These are phyloP conservation scores for Penicillium sp. DNA, from an alignment of 2,329 filamentous ascomycete genomes.

Conservation along the genomic window DNA sequence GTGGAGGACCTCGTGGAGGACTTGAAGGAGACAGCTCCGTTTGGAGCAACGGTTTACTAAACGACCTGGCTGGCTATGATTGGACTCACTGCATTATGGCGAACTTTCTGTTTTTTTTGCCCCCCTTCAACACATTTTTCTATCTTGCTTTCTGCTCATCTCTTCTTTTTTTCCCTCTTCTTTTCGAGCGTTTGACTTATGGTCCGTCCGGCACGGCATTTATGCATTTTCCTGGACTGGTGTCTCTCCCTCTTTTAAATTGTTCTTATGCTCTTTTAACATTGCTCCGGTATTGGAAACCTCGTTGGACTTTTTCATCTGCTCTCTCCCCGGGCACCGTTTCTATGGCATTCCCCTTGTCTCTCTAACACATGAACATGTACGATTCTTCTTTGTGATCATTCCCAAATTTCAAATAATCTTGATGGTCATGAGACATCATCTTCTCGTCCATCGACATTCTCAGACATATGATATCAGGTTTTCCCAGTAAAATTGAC, in stretches of 20 bases:
- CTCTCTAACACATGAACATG: constrained; percentile 31
- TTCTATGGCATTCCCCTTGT: constrained; percentile 14
- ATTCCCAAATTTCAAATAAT: constrained; percentile 3
- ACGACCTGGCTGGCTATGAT: constrained; percentile 18
- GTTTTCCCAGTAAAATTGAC: too few species aligned
- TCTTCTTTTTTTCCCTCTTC: constrained; percentile 5
- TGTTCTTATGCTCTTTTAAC: constrained; percentile 12
- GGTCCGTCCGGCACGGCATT: constrained; percentile 25
- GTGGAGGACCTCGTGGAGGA: constrained; percentile 84
- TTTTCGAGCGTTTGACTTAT: constrained; percentile 14
- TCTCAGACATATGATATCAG: too few species aligned
- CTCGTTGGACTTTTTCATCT: constrained; percentile 13
- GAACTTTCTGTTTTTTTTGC: constrained; percentile 11
- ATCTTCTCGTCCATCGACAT: neutral
- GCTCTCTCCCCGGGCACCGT: constrained; percentile 8
- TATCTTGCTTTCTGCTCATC: constrained; percentile 1
- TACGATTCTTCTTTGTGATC: constrained; percentile 23
- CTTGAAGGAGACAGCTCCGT: constrained; percentile 73
- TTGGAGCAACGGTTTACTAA: constrained; percentile 55
- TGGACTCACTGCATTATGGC: constrained; percentile 11
- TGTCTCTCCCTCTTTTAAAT: constrained; percentile 8
- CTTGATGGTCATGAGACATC: neutral
- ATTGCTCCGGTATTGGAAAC: constrained; percentile 16
- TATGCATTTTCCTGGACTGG: constrained; percentile 13
- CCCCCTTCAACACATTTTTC: neutral